Evolutionary conservation across 2,329 filamentous ascomycete species (phyloP).

Genomic region (Teratosphaeria nubilosa): DNA sequence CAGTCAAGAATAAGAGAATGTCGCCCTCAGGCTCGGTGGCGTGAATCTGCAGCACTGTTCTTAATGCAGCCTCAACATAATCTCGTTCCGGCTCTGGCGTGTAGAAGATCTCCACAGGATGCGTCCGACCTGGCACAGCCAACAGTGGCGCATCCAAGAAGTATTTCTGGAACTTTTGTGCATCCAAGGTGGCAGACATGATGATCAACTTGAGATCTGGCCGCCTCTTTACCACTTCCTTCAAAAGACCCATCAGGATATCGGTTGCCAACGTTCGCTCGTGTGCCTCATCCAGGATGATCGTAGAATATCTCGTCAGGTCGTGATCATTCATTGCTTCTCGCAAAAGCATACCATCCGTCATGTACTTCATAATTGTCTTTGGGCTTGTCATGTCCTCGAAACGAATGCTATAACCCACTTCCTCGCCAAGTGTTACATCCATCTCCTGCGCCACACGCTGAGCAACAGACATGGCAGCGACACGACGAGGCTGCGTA

Average conservation of each 20-base stretch:
- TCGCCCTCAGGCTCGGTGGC: slow-evolving; percentile 87
- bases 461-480: slow-evolving; percentile 96
- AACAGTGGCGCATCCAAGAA: slow-evolving; percentile 91
- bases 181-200: slow-evolving; percentile 96
- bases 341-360: slow-evolving; percentile 92
- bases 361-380: slow-evolving; percentile 98
- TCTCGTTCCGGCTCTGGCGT: slow-evolving; percentile 92
- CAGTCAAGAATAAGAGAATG: slow-evolving; percentile 87
- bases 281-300: slow-evolving; percentile 97
- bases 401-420: slow-evolving; percentile 98
- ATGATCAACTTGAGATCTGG: slow-evolving; percentile 95
- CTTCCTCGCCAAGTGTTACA: slow-evolving; percentile 81
- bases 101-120: slow-evolving; percentile 97
- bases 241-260: slow-evolving; percentile 91
- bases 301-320: slow-evolving; percentile 86
- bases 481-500: slow-evolving; percentile 94
- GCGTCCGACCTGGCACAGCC: slow-evolving; percentile 86
- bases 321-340: slow-evolving; percentile 96
- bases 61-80: slow-evolving; percentile 89
- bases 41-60: slow-evolving; percentile 94
- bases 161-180: slow-evolving; percentile 95
- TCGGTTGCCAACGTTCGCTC: slow-evolving; percentile 95
- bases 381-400: slow-evolving; percentile 84
- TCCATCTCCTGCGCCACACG: slow-evolving; percentile 97
- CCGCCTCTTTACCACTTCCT: slow-evolving; percentile 72